Conservation (phyloP, 768 basidiomycete species). For the Rickenella mellea region DNA sequence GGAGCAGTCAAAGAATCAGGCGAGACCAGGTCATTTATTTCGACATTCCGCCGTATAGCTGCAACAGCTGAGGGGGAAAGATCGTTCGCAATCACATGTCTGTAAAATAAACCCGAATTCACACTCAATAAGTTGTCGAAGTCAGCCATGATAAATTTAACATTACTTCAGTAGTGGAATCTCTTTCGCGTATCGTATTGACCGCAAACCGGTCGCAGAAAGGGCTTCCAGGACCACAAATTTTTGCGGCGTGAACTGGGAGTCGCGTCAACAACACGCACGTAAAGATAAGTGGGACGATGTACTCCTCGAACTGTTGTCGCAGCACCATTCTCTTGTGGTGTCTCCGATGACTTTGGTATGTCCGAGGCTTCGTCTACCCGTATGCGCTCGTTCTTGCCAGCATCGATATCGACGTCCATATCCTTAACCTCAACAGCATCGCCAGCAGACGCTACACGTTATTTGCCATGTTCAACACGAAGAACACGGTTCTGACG, state of each 20-base stretch:
- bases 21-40: slow-evolving; percentile 62
- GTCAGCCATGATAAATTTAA: slow-evolving; percentile 3
- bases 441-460: not conserved
- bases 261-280: slow-evolving; percentile 2
- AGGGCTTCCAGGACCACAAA: slow-evolving; percentile 86
- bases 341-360: too few species aligned
- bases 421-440: not conserved
- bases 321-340: too few species aligned
- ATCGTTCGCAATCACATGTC: slow-evolving; percentile 93
- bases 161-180: slow-evolving; percentile 82
- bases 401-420: not conserved
- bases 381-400: not conserved
- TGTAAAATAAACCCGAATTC: slow-evolving; percentile 20
- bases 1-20: slow-evolving; percentile 6
- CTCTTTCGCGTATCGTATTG: slow-evolving; percentile 96
- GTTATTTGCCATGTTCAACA: not conserved
- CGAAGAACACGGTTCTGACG: not conserved
- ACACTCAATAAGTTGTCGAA: not conserved
- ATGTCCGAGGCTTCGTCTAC: not conserved
- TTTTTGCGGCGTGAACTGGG: slow-evolving; percentile 48
- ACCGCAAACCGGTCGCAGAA: slow-evolving; percentile 90
- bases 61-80: slow-evolving; percentile 72
- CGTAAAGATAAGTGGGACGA: too few species aligned
- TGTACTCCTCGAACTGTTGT: too few species aligned
- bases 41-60: slow-evolving; percentile 81